Base-by-base conservation (phyloP, 2,329 filamentous ascomycete genomes). In the Ascomycota sp. region DNA sequence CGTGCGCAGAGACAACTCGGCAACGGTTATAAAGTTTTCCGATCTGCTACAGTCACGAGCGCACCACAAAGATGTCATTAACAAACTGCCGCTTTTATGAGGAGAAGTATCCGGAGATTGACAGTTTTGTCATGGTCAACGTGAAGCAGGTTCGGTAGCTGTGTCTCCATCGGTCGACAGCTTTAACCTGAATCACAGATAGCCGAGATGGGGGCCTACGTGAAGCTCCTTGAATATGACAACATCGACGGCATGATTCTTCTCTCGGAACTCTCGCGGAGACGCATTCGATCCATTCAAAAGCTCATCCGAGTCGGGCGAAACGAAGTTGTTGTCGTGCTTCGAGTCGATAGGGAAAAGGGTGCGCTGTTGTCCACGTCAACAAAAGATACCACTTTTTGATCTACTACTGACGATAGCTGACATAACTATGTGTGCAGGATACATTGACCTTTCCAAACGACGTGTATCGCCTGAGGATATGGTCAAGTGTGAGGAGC, bases 241-340 rank as follows among this genome's bases (percentile, higher is more conserved):
- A 94, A 95, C 62, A 98, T 98, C 48, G 91, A 98, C 53, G 89
- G 89, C 71, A 98, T 98, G 91, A 98, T 98, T 48, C 65, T 98
- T 42, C 81, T 98, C 41, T 93, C 82, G 46, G 89, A 98, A 59
- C 71, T 98, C 39, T 98, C 91, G 35, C 75, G 89, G 66, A 73
- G 89, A 70, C 89, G 89, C 76, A 98, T 98, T 49, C 68, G 89
- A 64, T 83, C 75, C 68, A 98, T 98, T 47, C 91, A 98, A 59
- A 98, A 98, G 62, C 76, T 98, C 42, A 98, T 98, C 47, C 76
- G 89, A 41, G 89, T 98, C 37, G 91, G 91, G 34, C 78, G 91
- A 45, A 98, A 98, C 50, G 89, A 98, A 57, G 89, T 98, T 32
- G 89, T 98, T 31, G 91, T 98, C 28, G 89, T 98, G 40, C 78